Percentiles rank a stretch among this genome's conserved stretches.
These are phyloP conservation scores for Trichoderma lentiforme DNA, from an alignment of 2,329 filamentous ascomycete species.

Conservation along the genomic window DNA sequence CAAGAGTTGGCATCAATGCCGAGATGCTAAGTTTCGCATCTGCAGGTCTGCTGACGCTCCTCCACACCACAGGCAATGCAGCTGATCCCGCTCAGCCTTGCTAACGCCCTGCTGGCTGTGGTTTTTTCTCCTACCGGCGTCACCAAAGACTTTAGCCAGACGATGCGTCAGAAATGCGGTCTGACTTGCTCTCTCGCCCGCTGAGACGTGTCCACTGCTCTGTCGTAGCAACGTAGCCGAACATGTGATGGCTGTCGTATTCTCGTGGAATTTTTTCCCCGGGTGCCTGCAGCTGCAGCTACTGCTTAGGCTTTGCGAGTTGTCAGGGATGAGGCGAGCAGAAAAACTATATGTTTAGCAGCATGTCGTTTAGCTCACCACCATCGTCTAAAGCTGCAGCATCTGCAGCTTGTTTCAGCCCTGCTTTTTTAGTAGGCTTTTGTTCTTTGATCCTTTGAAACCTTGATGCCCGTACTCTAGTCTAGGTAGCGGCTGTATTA, in stretches of 20 bases:
- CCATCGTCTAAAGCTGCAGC: not conserved
- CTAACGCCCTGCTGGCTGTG: conserved; percentile 5
- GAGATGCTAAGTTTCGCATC: conserved; percentile 8
- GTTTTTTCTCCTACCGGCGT: not conserved
- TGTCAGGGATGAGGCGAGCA: conserved; percentile 1
- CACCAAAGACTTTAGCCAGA: not conserved
- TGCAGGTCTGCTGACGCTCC: conserved; percentile 18
- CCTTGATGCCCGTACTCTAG: not conserved
- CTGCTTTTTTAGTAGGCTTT: not conserved
- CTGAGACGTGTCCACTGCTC: not conserved
- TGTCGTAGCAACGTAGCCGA: not conserved
- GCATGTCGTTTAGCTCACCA: not conserved
- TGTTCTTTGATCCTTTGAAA: not conserved
- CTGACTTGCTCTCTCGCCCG: not conserved
- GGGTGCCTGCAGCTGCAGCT: conserved; percentile 2
- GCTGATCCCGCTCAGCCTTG: conserved; percentile 18
- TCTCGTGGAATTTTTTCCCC: not conserved
- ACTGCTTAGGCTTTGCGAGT: not conserved
- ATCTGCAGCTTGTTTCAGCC: conserved; percentile 5
- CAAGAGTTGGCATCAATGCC: conserved; percentile 3
- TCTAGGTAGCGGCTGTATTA: not conserved
- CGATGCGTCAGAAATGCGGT: conserved; percentile 6
- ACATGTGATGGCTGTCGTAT: conserved; percentile 8
- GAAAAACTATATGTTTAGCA: conserved; percentile 8
- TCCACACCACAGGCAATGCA: conserved; percentile 8